Base-by-base conservation (phyloP, 202 grass and related monocot genomes). In the Hordeum pubiflorum region DNA sequence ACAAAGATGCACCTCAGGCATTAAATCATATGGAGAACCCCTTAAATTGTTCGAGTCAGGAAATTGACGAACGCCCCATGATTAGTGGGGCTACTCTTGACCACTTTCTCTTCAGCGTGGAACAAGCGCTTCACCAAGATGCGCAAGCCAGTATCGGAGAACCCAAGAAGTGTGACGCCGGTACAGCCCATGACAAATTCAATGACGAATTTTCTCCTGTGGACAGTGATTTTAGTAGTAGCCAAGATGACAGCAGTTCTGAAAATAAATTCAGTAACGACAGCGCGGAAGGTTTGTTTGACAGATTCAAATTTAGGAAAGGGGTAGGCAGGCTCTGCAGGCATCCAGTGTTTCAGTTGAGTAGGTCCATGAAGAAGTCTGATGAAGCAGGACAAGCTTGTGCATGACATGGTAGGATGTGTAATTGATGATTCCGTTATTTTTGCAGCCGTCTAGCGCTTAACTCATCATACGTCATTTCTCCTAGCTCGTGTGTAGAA, bases 321-420 rank as follows among this genome's bases (percentile, higher is more conserved):
- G 92, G 89, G 43, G 90, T 93, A 24, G 84, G 86, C 21, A 99
- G 84, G 60, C 85, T 98, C 22, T 95, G 96, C 60, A 81, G 90
- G 43, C 91, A 95, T 56, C 96, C 90, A 31, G 90, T 96, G 31
- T 91, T 99, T 77, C 90, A 99, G 78, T 67, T 93, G 67, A 96
- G 82, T 80, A 94, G 78, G 69, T 96, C 92, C 23, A 87, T 89
- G 77, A 99, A 91, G 87, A 91, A 99, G 74, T 50, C 92, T 0
- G 83, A 63, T 78, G 92, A 93, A 91, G 83, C 82, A 31, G 90
- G 87, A 63, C 89, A 93, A 91, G 87, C 90, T 79, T 99, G 96
- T 69, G 79, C 81, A 77, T 93, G 87, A 91, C 66, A 37, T 67
- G 63, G 38, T 77, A 76, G 29, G 46, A 17, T 52, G 65, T 73